Conservation (phyloP, 2,329 filamentous ascomycete genomes). For the Fusarium penzigii region DNA sequence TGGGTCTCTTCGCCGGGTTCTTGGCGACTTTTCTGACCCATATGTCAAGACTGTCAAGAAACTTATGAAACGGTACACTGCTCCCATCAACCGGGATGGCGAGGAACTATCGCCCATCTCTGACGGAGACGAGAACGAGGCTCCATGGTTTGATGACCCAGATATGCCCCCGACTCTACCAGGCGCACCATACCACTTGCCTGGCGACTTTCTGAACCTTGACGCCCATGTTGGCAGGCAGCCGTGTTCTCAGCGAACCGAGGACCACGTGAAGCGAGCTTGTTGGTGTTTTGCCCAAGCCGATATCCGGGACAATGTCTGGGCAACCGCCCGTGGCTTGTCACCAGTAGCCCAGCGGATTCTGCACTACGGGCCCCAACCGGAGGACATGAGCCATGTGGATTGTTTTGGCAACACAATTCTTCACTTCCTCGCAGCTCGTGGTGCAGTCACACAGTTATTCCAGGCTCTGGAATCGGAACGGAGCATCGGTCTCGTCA, state of each 20-base stretch:
- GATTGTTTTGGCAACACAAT: slow-evolving; percentile 51
- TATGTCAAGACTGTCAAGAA: slow-evolving; percentile 41
- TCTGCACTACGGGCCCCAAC: slow-evolving; percentile 1
- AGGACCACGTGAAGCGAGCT: slow-evolving; percentile 25
- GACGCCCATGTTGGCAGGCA: slow-evolving; percentile 16
- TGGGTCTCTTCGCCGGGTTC: slow-evolving; percentile 35
- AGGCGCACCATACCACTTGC: slow-evolving; percentile 37
- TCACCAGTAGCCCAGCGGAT: slow-evolving; percentile 19
- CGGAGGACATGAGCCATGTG: slow-evolving; percentile 12
- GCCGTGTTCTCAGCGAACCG: slow-evolving; percentile 22
- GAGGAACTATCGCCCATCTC: slow-evolving; percentile 27
- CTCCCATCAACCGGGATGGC: slow-evolving; percentile 25
- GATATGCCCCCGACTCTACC: slow-evolving; percentile 25
- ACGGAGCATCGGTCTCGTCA: slow-evolving; percentile 22
- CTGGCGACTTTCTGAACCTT: slow-evolving; percentile 52
- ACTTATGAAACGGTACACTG: slow-evolving; percentile 42
- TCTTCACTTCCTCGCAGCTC: slow-evolving; percentile 48
- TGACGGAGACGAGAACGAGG: slow-evolving; percentile 13
- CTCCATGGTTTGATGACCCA: slow-evolving; percentile 32
- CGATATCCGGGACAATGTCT: slow-evolving; percentile 29
- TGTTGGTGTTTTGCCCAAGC: slow-evolving; percentile 33
- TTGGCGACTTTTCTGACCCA: slow-evolving; percentile 33
- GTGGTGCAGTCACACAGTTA: slow-evolving; percentile 31
- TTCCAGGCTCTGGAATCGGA: slow-evolving; percentile 26
- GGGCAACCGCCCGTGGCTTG: slow-evolving; percentile 32